Percentiles rank a stretch among this genome's conserved stretches.
These are phyloP conservation scores for Geranomyces michiganensis DNA, from an alignment of 192 early-diverging fungal species.

Conservation along the genomic window DNA sequence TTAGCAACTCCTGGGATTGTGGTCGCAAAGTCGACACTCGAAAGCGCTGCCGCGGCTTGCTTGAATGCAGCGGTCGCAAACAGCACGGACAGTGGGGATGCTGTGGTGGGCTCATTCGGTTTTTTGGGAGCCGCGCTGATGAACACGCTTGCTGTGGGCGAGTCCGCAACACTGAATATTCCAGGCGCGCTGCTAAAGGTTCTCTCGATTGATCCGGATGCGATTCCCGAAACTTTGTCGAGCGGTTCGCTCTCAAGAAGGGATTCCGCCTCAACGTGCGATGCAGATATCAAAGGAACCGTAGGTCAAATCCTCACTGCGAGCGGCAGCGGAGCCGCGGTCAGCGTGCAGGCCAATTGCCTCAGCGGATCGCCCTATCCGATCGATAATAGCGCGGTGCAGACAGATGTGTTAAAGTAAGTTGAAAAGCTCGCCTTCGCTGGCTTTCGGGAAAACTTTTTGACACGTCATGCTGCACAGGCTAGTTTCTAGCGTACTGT, in stretches of 20 bases:
- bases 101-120: background rate
- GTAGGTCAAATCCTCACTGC: background rate
- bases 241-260: too few species aligned
- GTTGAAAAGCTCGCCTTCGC: too few species aligned
- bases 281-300: background rate
- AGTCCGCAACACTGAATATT: background rate
- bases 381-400: background rate
- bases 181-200: too few species aligned
- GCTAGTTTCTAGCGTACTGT: conserved; percentile 1
- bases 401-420: conserved; percentile 2
- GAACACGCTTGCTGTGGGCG: background rate
- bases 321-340: background rate
- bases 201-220: too few species aligned
- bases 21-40: background rate
- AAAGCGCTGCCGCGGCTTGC: background rate
- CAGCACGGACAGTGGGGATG: background rate
- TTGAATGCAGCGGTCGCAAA: background rate
- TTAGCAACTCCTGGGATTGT: background rate
- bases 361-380: background rate
- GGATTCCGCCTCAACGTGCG: too few species aligned
- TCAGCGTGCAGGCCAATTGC: conserved; percentile 1
- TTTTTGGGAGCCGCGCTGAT: background rate
- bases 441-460: too few species aligned
- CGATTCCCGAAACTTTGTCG: too few species aligned
- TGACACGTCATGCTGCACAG: background rate